Evolutionary conservation across 305 asterid species (phyloP).

Genomic region (Solanum hybrid): DNA sequence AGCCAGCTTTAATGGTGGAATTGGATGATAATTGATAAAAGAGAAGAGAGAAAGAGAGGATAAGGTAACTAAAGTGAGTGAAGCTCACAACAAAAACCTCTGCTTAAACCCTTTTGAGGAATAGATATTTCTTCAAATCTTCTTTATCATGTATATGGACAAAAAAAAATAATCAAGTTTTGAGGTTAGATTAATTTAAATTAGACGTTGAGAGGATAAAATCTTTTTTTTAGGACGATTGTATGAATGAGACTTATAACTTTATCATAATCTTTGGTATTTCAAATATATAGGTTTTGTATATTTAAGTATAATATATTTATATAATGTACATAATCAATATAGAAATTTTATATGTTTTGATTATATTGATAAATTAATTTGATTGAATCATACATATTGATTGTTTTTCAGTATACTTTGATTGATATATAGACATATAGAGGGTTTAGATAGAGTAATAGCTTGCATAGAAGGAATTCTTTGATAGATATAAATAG

Average conservation of each 20-base stretch:
- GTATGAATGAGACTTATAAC: background rate
- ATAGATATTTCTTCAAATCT: background rate
- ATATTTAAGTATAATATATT: no score
- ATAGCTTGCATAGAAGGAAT: background rate
- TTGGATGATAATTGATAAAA: background rate
- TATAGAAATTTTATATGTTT: no score
- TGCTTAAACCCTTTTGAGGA: background rate
- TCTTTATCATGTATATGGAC: no score
- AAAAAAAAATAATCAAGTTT: no score
- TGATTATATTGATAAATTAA: background rate
- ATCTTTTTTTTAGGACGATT: background rate
- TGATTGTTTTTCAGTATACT: background rate
- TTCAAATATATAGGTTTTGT: background rate
- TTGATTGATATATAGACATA: background rate
- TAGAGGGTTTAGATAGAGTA: background rate
- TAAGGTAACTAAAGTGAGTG: background rate
- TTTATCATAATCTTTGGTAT: background rate
- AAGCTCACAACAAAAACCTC: background rate
- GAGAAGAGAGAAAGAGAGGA: conserved; percentile 1
- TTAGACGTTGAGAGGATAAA: background rate
- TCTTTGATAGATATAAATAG: no score
- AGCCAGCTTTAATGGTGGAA: conserved; percentile 40
- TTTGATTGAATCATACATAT: background rate
- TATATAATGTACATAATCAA: background rate
- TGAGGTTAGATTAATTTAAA: background rate